A percentile compares a stretch with the other conserved stretches of the same genome.
Evolutionary conservation across 805 yeast genomes (phyloP).

Genomic region (Cyberlindnera mycetangii): DNA sequence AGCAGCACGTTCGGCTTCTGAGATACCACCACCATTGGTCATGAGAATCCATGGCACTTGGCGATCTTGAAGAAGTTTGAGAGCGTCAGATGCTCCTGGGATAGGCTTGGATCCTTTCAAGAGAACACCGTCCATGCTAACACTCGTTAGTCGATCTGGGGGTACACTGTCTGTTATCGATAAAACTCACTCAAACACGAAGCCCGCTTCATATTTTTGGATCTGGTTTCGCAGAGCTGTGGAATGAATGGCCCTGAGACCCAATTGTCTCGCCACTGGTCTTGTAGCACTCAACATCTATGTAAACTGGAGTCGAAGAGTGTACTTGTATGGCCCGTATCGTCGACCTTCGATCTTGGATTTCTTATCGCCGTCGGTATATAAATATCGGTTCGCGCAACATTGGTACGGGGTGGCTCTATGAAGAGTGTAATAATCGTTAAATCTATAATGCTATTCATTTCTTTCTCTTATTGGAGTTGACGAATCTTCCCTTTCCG

Average conservation of each 20-base stretch:
- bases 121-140: conserved; percentile 81
- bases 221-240: background rate
- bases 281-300: background rate
- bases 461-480: conserved; percentile 48
- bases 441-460: background rate
- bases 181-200: conserved; percentile 17
- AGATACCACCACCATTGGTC: conserved; percentile 88
- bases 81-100: conserved; percentile 60
- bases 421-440: background rate
- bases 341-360: background rate
- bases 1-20: conserved; percentile 58
- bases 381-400: background rate
- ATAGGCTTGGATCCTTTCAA: conserved; percentile 70
- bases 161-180: no score
- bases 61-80: conserved; percentile 47
- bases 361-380: conserved; percentile 1
- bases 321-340: background rate
- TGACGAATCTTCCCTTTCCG: conserved; percentile 83
- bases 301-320: background rate
- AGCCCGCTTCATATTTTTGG: conserved; percentile 13
- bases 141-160: conserved; percentile 9
- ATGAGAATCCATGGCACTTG: conserved; percentile 76
- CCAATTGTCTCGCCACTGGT: background rate
- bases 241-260: background rate
- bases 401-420: background rate